Percentiles rank a stretch among this genome's conserved stretches.
Conservation (phyloP, 805 yeast genomes). For the Saturnispora sanitii region DNA sequence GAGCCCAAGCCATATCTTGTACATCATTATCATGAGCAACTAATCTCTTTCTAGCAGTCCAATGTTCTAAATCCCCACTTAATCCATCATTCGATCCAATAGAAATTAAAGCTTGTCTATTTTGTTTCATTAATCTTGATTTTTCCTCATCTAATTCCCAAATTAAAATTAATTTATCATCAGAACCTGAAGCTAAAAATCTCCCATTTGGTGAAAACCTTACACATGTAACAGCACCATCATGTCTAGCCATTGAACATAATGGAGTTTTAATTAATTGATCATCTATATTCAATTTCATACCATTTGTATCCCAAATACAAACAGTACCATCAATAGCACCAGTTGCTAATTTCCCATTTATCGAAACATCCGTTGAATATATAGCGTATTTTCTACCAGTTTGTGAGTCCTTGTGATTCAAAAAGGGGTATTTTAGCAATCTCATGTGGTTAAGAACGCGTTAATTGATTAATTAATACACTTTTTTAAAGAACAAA, state of each 20-base stretch:
- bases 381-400: constrained; percentile 67
- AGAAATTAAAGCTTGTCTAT: constrained; percentile 13
- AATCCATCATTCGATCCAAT: not conserved
- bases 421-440: constrained; percentile 6
- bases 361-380: constrained; percentile 69
- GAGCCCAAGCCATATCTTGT: constrained; percentile 97
- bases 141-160: constrained; percentile 84
- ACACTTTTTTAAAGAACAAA: not conserved
- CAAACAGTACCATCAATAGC: constrained; percentile 89
- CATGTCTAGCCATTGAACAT: constrained; percentile 88
- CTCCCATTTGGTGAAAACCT: constrained; percentile 88
- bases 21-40: constrained; percentile 98
- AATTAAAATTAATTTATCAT: constrained; percentile 80
- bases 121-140: constrained; percentile 31
- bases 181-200: constrained; percentile 89
- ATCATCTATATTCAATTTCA: constrained; percentile 25
- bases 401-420: constrained; percentile 37
- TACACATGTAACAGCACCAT: constrained; percentile 93
- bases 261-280: constrained; percentile 37
- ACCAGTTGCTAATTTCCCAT: constrained; percentile 89
- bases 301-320: constrained; percentile 47
- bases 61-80: constrained; percentile 70
- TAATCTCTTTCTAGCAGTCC: constrained; percentile 86
- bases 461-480: too few species aligned
- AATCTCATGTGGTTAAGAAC: too few species aligned